Evolutionary conservation across 1,284 basidiomycete species (phyloP).

Genomic region (Fomitopsis pinicola): DNA sequence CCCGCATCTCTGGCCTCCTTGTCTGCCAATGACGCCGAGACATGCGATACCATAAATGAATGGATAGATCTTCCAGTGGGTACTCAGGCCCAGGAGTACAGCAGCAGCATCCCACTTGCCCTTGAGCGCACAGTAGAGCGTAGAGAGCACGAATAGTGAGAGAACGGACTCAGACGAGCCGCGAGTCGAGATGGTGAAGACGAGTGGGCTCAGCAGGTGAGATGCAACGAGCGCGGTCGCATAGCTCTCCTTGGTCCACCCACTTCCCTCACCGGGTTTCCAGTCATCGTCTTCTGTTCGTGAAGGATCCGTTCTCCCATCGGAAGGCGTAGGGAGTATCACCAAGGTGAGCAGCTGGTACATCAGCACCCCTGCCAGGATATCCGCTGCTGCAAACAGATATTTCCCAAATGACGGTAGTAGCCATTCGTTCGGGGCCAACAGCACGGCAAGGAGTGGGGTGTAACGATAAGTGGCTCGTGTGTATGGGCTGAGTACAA

Average conservation of each 20-base stretch:
- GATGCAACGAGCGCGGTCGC: constrained; percentile 57
- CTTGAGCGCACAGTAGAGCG: constrained; percentile 58
- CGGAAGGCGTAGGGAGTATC: constrained; percentile 30
- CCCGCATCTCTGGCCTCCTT: constrained; percentile 17
- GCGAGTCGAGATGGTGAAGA: constrained; percentile 94
- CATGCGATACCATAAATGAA: constrained; percentile 85
- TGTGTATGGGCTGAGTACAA: constrained; percentile 73
- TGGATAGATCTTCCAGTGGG: constrained; percentile 96
- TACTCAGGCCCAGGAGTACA: constrained; percentile 69
- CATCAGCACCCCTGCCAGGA: constrained; percentile 79
- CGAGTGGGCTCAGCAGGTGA: constrained; percentile 89
- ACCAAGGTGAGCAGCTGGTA: constrained; percentile 60
- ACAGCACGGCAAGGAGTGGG: constrained; percentile 81
- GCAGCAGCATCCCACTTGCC: constrained; percentile 61
- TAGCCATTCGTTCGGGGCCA: constrained; percentile 77
- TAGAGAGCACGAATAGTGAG: constrained; percentile 74
- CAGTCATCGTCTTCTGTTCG: neutral
- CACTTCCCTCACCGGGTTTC: neutral
- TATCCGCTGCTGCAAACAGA: constrained; percentile 83
- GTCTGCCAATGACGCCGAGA: constrained; percentile 56
- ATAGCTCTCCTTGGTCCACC: constrained; percentile 10
- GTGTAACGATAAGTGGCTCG: constrained; percentile 97
- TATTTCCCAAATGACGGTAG: constrained; percentile 88
- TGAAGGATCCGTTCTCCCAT: neutral
- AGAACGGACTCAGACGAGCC: constrained; percentile 93